phyloP scores from a whole-genome alignment of 495 filamentous ascomycete genomes.

The Thermothielavioides terrestris region DNA sequence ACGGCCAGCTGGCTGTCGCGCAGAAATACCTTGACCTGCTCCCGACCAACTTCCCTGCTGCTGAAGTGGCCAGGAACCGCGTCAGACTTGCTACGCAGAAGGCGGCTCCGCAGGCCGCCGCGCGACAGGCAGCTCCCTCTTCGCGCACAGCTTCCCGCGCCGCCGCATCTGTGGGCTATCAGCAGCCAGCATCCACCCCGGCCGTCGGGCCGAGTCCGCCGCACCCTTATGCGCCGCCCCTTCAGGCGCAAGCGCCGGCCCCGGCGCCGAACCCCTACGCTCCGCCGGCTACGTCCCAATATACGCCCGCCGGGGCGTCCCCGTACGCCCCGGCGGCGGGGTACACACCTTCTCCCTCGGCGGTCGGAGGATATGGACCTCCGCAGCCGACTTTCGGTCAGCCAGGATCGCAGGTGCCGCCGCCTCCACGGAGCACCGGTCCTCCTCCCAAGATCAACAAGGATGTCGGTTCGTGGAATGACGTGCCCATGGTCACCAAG shows the following conservation, averaged over 20 bases:
- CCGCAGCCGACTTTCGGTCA: slow-evolving; percentile 21
- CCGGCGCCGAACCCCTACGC: slow-evolving; percentile 55
- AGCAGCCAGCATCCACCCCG: slow-evolving; percentile 28
- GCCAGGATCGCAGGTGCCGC: slow-evolving; percentile 12
- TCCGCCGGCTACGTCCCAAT: slow-evolving; percentile 33
- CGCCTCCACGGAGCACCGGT: slow-evolving; percentile 44
- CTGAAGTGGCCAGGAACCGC: slow-evolving; percentile 77
- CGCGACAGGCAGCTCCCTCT: slow-evolving; percentile 22
- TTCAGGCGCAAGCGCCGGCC: slow-evolving; percentile 27
- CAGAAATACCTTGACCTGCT: slow-evolving; percentile 88
- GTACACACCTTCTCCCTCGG: slow-evolving; percentile 26
- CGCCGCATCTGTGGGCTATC: slow-evolving; percentile 30
- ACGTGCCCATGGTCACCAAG: slow-evolving; percentile 81
- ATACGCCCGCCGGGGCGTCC: slow-evolving; percentile 22
- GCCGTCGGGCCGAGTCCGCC: slow-evolving; percentile 23
- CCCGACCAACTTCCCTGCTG: slow-evolving; percentile 75
- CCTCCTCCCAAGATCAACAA: slow-evolving; percentile 63
- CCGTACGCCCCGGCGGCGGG: slow-evolving; percentile 28
- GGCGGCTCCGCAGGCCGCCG: slow-evolving; percentile 30
- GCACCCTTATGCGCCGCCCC: slow-evolving; percentile 30
- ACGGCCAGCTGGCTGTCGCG: slow-evolving; percentile 77
- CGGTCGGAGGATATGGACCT: slow-evolving; percentile 27
- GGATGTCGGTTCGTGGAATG: slow-evolving; percentile 81
- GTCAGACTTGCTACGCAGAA: slow-evolving; percentile 80
- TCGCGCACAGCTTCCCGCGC: slow-evolving; percentile 24